phyloP scores from a whole-genome alignment of 2,329 filamentous ascomycete genomes.

The Cryphonectria carpinicola region DNA sequence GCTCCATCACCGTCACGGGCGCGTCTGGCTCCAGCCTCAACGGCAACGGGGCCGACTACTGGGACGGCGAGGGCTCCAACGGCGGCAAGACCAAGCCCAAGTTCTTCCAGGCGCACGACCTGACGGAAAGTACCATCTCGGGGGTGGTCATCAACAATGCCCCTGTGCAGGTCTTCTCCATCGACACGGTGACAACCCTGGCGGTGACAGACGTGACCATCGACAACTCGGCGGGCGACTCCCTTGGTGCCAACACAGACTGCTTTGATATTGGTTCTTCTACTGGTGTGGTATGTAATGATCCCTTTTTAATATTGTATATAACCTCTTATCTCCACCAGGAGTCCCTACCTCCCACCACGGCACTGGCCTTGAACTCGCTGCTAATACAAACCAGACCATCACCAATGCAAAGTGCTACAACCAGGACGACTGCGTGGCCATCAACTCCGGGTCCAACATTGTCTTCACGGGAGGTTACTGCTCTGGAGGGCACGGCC shows the following conservation, averaged over 20 bases:
- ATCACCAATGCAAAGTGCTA: slow-evolving; percentile 56
- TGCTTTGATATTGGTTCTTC: slow-evolving; percentile 51
- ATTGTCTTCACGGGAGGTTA: slow-evolving; percentile 45
- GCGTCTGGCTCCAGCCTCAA: slow-evolving; percentile 57
- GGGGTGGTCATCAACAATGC: slow-evolving; percentile 44
- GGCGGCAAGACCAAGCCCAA: slow-evolving; percentile 16
- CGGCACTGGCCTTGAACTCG: no score
- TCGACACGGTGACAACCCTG: slow-evolving; percentile 36
- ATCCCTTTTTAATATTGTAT: no score
- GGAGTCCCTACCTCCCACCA: no score
- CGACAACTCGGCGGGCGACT: slow-evolving; percentile 57
- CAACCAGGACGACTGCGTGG: slow-evolving; percentile 64
- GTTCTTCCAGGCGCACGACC: slow-evolving; percentile 38
- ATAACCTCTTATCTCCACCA: no score
- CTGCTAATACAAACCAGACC: slow-evolving; percentile 33
- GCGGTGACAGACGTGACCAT: slow-evolving; percentile 56
- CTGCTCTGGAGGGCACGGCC: slow-evolving; percentile 55
- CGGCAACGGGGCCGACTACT: slow-evolving; percentile 60
- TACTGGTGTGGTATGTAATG: no score
- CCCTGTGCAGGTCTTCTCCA: slow-evolving; percentile 28
- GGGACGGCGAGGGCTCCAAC: slow-evolving; percentile 54
- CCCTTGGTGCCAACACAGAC: slow-evolving; percentile 55
- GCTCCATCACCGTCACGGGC: slow-evolving; percentile 56
- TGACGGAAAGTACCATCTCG: slow-evolving; percentile 35
- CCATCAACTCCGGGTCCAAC: slow-evolving; percentile 57